Conservation (phyloP, 805 yeast species). For the Yueomyces sp. region DNA sequence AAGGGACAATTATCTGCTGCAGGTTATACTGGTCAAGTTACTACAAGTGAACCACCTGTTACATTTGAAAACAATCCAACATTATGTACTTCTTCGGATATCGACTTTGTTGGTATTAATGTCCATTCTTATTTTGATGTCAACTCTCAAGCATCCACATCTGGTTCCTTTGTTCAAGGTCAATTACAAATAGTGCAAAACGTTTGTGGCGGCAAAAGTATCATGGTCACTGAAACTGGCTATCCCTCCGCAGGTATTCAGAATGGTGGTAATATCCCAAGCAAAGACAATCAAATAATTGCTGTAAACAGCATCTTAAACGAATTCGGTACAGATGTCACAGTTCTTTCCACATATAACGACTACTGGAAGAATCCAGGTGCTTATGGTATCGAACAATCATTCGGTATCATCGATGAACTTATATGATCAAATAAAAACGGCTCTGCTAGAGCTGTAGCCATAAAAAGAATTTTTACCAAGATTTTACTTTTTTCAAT, state of each 20-base stretch:
- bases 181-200: constrained; percentile 44
- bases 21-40: constrained; percentile 65
- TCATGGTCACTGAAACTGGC: constrained; percentile 75
- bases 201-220: constrained; percentile 41
- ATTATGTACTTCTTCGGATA: constrained; percentile 54
- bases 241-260: constrained; percentile 65
- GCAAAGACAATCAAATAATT: constrained; percentile 49
- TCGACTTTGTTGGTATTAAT: constrained; percentile 78
- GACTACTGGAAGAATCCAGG: constrained; percentile 88
- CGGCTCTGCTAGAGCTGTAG: too few species aligned
- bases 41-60: constrained; percentile 88
- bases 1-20: constrained; percentile 43
- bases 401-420: constrained; percentile 50
- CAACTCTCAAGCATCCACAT: constrained; percentile 42
- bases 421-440: too few species aligned
- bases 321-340: constrained; percentile 43
- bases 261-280: constrained; percentile 66
- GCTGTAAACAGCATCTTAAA: constrained; percentile 56
- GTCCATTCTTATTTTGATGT: constrained; percentile 77
- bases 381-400: constrained; percentile 71
- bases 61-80: constrained; percentile 47
- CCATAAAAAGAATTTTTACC: too few species aligned
- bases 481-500: too few species aligned
- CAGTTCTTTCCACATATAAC: constrained; percentile 66
- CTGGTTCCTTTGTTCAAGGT: constrained; percentile 58